Evolutionary conservation across 805 yeast species (phyloP).

Genomic region (Torulaspora franciscae): DNA sequence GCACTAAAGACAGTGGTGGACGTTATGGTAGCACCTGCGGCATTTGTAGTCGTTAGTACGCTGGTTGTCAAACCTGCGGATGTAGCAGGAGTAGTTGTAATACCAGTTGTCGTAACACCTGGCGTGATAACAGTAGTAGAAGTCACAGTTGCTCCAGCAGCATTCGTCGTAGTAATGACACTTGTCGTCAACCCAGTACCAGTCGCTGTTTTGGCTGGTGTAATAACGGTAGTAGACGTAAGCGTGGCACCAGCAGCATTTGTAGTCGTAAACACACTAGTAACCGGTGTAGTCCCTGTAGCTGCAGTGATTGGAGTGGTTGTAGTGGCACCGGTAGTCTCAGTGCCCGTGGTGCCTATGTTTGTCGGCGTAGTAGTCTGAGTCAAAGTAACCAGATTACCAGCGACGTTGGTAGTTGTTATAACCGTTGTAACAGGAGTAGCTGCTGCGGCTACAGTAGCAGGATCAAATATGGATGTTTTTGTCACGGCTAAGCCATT

Average conservation of each 20-base stretch:
- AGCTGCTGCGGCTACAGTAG: constrained; percentile 10
- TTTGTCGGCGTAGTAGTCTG: constrained; percentile 26
- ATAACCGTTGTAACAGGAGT: constrained; percentile 15
- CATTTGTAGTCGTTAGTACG: constrained; percentile 9
- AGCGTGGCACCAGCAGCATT: constrained; percentile 33
- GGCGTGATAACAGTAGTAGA: constrained; percentile 11
- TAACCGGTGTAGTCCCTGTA: constrained; percentile 13
- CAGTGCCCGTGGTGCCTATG: constrained; percentile 23
- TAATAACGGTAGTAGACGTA: constrained; percentile 17
- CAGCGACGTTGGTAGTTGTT: constrained; percentile 30
- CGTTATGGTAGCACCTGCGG: constrained; percentile 11
- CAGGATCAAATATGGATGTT: constrained; percentile 25
- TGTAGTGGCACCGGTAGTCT: constrained; percentile 24
- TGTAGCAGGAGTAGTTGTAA: constrained; percentile 8
- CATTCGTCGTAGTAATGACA: constrained; percentile 10
- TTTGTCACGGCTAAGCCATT: constrained; percentile 32
- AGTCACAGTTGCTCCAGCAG: constrained; percentile 10
- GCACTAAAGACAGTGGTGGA: constrained; percentile 11
- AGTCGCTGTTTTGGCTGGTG: constrained; percentile 26
- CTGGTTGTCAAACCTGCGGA: constrained; percentile 17
- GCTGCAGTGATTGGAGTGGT: constrained; percentile 25
- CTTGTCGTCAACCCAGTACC: constrained; percentile 17
- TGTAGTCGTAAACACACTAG: constrained; percentile 33
- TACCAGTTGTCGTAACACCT: neutral
- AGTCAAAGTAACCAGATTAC: constrained; percentile 27